Percentiles rank a stretch among this genome's conserved stretches.
These are phyloP conservation scores for Exidia glandulosa DNA, from an alignment of 768 basidiomycete species.

Conservation along the genomic window DNA sequence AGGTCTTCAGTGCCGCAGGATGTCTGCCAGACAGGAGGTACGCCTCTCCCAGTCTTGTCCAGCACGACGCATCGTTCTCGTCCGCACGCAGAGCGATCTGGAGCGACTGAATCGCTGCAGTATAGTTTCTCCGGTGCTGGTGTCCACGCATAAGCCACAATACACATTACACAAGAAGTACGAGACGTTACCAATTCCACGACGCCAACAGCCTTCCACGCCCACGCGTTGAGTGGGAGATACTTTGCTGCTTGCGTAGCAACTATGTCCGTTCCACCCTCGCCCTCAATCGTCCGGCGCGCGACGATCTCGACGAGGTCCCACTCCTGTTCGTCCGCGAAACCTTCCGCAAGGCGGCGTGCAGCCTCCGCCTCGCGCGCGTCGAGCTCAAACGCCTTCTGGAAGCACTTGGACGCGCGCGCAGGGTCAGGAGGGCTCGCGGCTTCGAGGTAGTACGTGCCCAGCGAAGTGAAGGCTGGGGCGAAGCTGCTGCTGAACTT, in stretches of 20 bases:
- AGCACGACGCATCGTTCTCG: conserved; percentile 65
- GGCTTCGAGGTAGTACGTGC: conserved; percentile 73
- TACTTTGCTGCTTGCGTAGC: conserved; percentile 28
- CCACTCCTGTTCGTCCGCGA: conserved; percentile 92
- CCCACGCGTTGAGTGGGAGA: conserved; percentile 82
- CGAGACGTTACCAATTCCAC: conserved; percentile 62
- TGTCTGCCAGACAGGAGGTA: conserved; percentile 84
- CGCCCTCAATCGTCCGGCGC: conserved; percentile 82
- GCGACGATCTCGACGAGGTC: conserved; percentile 93
- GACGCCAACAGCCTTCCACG: conserved; percentile 92
- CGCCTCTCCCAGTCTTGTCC: conserved; percentile 87
- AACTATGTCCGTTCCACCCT: conserved; percentile 54
- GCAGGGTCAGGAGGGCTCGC: conserved; percentile 64
- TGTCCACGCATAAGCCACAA: conserved; percentile 1
- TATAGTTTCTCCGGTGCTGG: conserved; percentile 59
- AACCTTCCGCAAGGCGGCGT: conserved; percentile 69
- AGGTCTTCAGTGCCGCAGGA: conserved; percentile 80
- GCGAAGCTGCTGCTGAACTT: conserved; percentile 69
- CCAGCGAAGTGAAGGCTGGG: conserved; percentile 88
- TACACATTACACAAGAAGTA: not conserved
- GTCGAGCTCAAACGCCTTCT: conserved; percentile 96
- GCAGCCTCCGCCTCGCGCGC: conserved; percentile 81
- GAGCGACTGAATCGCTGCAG: conserved; percentile 67
- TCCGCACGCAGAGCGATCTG: conserved; percentile 79
- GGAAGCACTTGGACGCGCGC: conserved; percentile 89